phyloP scores from a whole-genome alignment of 2,329 filamentous ascomycete species.

The Aspergillus versicolor region DNA sequence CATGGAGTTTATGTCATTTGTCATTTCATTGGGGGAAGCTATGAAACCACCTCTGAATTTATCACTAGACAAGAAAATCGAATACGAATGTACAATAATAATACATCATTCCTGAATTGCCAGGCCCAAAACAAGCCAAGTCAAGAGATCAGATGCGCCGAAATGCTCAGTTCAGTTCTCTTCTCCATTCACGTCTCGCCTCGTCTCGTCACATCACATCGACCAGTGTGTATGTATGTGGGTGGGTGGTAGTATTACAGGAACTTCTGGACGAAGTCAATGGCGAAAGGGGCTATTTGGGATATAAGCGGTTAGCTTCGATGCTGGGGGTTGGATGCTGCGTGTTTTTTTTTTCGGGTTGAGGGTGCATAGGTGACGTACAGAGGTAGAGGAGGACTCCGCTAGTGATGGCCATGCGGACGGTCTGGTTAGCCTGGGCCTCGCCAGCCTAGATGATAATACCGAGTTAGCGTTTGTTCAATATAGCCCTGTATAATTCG shows the following conservation, averaged over 20 bases:
- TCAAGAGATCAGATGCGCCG: slow-evolving; percentile 3
- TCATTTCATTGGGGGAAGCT: background rate
- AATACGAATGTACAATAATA: slow-evolving; percentile 31
- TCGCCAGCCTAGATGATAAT: slow-evolving; percentile 46
- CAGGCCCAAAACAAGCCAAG: background rate
- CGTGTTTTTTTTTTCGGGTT: too few relatives aligned
- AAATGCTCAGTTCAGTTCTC: background rate
- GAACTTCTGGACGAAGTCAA: slow-evolving; percentile 50
- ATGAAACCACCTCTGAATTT: background rate
- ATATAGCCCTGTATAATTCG: background rate
- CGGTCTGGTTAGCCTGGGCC: slow-evolving; percentile 52
- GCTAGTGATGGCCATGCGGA: slow-evolving; percentile 55
- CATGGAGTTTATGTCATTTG: slow-evolving; percentile 9
- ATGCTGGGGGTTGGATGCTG: background rate
- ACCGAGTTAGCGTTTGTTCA: slow-evolving; percentile 10
- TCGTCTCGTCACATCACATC: background rate
- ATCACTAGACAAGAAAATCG: slow-evolving; percentile 13
- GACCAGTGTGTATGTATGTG: background rate
- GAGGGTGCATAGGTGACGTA: slow-evolving; percentile 37
- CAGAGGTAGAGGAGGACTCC: slow-evolving; percentile 62
- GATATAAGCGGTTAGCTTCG: background rate
- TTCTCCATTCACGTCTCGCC: background rate
- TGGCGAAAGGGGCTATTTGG: slow-evolving; percentile 47
- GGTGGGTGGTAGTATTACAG: slow-evolving; percentile 34
- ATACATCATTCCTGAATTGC: slow-evolving; percentile 32